Evolutionary conservation across 2,329 filamentous ascomycete genomes (phyloP), one percentile per base, ranked within the genome.

Genomic region (Ceratocystis smalleyi): DNA sequence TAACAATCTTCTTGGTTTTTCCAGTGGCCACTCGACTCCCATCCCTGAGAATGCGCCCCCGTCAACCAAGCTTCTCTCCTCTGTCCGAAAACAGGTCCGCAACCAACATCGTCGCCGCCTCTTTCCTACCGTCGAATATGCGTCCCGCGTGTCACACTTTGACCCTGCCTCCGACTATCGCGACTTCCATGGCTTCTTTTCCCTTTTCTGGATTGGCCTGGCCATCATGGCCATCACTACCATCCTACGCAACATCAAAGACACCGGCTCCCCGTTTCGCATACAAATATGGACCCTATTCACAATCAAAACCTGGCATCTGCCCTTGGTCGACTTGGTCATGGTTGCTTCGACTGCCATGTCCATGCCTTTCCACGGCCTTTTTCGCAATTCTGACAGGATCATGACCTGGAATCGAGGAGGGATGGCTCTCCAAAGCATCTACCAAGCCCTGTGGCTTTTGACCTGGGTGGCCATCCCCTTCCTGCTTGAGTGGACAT

Each of bases 121-220:
- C 69, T 99, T 97, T 73, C 92, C 95, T 24, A 94, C 89, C 24
- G 91, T 95, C 72, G 89, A 96, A 71, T 99, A 92, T 76, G 83
- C 89, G 49, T 86, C 88, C 67, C 87, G 94, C 65, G 86, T 97
- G 24, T 97, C 92, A 19, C 92, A 99, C 76, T 96, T 99, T 73
- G 94, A 99, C 72, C 91, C 91, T 0, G 81, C 83, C 61, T 95
- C 89, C 74, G 91, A 96, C 71, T 91, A 97, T 73, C 85, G 85
- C 71, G 91, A 99, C 75, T 99, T 99, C 73, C 85, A 90, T 70
- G 94, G 94, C 72, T 99, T 99, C 81, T 99, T 96, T 77, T 89
- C 94, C 63, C 82, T 99, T 45, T 99, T 99, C 77, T 99, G 94
- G 94, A 92, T 99, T 68, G 90, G 90, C 8, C 79, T 99, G 66